Percentiles rank a stretch among this genome's conserved stretches.
phyloP scores from a whole-genome alignment of 1,284 basidiomycete genomes.

The Papiliotrema fonsecae region DNA sequence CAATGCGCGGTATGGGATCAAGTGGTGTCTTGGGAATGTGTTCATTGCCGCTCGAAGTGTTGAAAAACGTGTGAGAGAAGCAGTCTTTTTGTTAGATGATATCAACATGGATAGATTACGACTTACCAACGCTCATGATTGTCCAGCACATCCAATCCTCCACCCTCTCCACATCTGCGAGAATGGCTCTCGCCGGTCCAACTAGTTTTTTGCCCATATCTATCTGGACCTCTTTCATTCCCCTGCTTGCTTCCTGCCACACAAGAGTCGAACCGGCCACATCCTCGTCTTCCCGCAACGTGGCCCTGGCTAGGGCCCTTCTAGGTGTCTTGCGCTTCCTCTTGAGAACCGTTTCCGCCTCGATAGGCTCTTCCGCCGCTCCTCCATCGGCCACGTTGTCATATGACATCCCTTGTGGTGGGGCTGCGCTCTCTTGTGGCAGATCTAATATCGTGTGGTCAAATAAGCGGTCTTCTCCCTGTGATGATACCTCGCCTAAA shows the following conservation, averaged over 20 bases:
- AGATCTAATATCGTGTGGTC: no score
- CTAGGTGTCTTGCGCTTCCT: not conserved
- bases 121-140: slow-evolving; percentile 88
- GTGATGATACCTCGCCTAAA: no score
- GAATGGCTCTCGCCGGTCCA: slow-evolving; percentile 4
- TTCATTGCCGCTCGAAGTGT: slow-evolving; percentile 5
- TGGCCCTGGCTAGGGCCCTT: slow-evolving; percentile 5
- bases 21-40: slow-evolving; percentile 40
- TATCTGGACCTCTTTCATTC: slow-evolving; percentile 6
- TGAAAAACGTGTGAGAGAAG: slow-evolving; percentile 36
- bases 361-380: no score
- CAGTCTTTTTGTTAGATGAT: slow-evolving; percentile 5
- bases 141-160: slow-evolving; percentile 95
- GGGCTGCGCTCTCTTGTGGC: no score
- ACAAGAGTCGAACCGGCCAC: slow-evolving; percentile 13
- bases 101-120: not conserved
- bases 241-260: slow-evolving; percentile 24
- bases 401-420: no score
- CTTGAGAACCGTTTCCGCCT: not conserved
- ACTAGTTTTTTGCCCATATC: not conserved
- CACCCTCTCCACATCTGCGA: slow-evolving; percentile 50
- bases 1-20: slow-evolving; percentile 81
- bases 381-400: no score
- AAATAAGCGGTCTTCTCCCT: no score
- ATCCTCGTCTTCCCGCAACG: slow-evolving; percentile 5